Evolutionary conservation across 495 filamentous ascomycete genomes (phyloP), one percentile per base, ranked within the genome.

Genomic region (Parathielavia appendiculata): DNA sequence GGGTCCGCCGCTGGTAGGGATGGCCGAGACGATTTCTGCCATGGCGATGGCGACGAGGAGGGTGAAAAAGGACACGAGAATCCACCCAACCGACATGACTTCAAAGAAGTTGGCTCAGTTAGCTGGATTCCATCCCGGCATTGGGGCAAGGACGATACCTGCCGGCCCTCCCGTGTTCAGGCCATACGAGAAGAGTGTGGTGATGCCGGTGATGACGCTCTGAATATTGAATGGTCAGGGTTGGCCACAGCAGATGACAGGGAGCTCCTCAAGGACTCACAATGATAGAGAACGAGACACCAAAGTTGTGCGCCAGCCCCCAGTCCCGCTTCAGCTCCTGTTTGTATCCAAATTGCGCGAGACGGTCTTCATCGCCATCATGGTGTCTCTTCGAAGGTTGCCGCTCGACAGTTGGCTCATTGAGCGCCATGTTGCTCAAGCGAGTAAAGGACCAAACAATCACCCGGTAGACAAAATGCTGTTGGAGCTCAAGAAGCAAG

Each of bases 221-320:
- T 84, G n/a, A n/a, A n/a, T n/a, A n/a, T n/a, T n/a, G n/a, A 54
- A 32, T 50, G n/a, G 13, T 36, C 36, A 16, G 20, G 4, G 12
- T 14, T 17, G 39, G 16, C 39, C 39, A n/a, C n/a, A n/a, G n/a
- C n/a, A n/a, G n/a, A n/a, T n/a, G n/a, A n/a, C n/a, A n/a, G n/a
- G n/a, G n/a, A n/a, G n/a, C n/a, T n/a, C 39, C 39, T 14, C 34
- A 11, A 35, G 34, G 12, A 71, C 80, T 63, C 57, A 83, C 81
- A 64, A 86, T 86, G 63, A 86, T 86, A 10, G 82, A 84, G 68
- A 86, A 86, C 0, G 81, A 84, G 52, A 86, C 79, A 48, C 83
- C 83, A 70, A 86, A 86, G 64, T 86, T 86, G 59, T 86, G 83
- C 49, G 80, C 69, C 57, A 84, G 60, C 14, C 77, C 79, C 83